Evolutionary conservation across 495 filamentous ascomycete genomes (phyloP).

Genomic region (Podospora pseudocomata): DNA sequence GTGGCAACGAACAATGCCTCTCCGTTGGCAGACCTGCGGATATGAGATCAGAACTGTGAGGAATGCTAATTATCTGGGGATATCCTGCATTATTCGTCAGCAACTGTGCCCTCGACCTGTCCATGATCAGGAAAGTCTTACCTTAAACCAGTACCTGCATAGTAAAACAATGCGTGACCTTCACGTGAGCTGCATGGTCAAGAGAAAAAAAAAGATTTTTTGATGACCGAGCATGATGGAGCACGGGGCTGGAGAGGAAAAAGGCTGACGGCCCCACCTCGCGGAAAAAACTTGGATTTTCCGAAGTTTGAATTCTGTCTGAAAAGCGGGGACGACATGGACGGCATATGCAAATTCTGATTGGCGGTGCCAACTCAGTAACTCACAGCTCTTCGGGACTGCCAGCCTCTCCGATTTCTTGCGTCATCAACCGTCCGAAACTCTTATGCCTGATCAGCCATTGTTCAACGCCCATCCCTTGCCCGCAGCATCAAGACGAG

Average conservation of each 20-base stretch:
- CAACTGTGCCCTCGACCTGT: background rate
- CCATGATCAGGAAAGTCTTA: background rate
- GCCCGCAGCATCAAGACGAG: background rate
- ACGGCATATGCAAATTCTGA: background rate
- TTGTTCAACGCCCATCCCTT: background rate
- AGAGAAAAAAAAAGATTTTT: background rate
- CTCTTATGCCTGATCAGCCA: background rate
- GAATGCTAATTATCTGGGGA: too few relatives aligned
- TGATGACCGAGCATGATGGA: background rate
- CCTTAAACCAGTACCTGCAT: background rate
- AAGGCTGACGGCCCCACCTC: background rate
- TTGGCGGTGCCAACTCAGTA: background rate
- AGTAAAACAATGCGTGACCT: background rate
- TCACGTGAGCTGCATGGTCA: background rate
- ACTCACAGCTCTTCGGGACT: background rate
- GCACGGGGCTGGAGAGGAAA: too few relatives aligned
- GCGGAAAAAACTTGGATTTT: background rate
- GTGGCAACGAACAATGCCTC: background rate
- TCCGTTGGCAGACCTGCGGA: too few relatives aligned
- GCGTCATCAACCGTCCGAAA: background rate
- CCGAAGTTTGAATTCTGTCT: background rate
- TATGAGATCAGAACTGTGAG: too few relatives aligned
- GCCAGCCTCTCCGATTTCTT: constrained; percentile 5
- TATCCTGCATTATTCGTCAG: background rate
- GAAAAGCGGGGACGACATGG: background rate